phyloP scores from a whole-genome alignment of 345 rosid species.

The Hibiscus tridactylites region DNA sequence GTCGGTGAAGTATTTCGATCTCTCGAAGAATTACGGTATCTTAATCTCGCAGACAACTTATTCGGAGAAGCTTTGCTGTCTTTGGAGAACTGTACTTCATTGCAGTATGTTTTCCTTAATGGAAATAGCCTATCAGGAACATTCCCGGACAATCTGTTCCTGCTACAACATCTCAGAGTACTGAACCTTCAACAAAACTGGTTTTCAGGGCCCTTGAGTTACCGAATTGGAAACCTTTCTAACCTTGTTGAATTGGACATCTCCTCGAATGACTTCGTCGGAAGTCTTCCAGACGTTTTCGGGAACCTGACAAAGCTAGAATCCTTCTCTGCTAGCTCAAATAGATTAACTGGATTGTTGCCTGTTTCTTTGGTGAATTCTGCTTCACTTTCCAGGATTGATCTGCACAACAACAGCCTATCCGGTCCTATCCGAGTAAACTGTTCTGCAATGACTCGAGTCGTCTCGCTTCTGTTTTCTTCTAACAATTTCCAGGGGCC shows the following conservation, averaged over 20 bases:
- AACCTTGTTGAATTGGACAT: slow-evolving; percentile 21
- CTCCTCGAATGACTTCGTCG: slow-evolving; percentile 22
- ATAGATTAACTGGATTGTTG: slow-evolving; percentile 19
- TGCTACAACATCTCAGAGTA: slow-evolving; percentile 9
- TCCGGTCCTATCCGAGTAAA: slow-evolving; percentile 16
- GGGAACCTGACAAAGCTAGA: slow-evolving; percentile 15
- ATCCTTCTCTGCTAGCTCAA: slow-evolving; percentile 17
- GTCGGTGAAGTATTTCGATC: slow-evolving; percentile 14
- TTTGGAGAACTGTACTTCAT: slow-evolving; percentile 23
- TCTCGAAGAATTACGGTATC: slow-evolving; percentile 17
- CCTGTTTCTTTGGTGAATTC: slow-evolving; percentile 29
- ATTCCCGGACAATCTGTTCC: slow-evolving; percentile 17
- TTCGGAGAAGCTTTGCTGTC: slow-evolving; percentile 13
- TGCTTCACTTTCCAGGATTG: slow-evolving; percentile 15
- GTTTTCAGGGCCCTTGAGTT: slow-evolving; percentile 16
- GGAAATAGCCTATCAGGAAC: slow-evolving; percentile 21
- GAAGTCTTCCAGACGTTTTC: slow-evolving; percentile 29
- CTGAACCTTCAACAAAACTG: slow-evolving; percentile 21
- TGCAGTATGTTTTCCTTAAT: slow-evolving; percentile 18
- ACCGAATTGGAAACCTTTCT: slow-evolving; percentile 16
- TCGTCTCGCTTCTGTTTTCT: slow-evolving; percentile 11
- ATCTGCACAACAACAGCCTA: slow-evolving; percentile 18
- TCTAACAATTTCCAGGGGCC: slow-evolving; percentile 21
- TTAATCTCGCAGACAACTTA: slow-evolving; percentile 20
- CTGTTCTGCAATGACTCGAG: slow-evolving; percentile 26